Base-by-base conservation (phyloP, 2,329 filamentous ascomycete species). In the Aureobasidium sp. region DNA sequence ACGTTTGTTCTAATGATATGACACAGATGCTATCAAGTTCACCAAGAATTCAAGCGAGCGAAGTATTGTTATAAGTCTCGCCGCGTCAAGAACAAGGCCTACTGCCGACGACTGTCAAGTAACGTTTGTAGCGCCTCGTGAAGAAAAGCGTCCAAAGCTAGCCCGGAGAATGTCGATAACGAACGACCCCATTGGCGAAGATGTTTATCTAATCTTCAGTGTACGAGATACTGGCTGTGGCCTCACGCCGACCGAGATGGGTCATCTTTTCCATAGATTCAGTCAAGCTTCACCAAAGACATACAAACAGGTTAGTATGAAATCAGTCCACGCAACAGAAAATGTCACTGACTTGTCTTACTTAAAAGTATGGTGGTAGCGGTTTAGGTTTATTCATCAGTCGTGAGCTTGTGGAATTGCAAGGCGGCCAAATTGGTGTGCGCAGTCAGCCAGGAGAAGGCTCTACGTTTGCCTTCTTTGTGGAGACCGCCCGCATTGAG, bases 301-400 rank as follows among this genome's bases (percentile, higher is more conserved):
- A 2, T 55, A 61, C 59, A 61, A 86, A 32, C 50, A 54, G 37
- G 50, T 54, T 15, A 9, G 50, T 54, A 16, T 16, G 87, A 64
- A 81, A 85, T 39, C 81, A 86, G 63, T 87, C 5, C 7, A 88
- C 65, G 10, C 4, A 15, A 25, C 0, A 25, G 32, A 39, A 6
- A 2, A 16, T 21, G 11, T 48, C 34, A n/a, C 36, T 41, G 11
- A 41, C 11, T 15, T 27, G 10, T 2, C 1, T 30, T 85, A 81
- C 86, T 21, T 16, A 16, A 29, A 29, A 86, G 63, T 87, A 89
- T 65, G 86, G 86, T 25, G 86, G 86, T 0, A 86, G 83, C 0
- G 86, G 86, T 0, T 77, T 89, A 1, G 86, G 86, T 0, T 75
- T 89, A 0, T 89, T 88, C 68, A 88, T 89, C 61, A 86, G 82